Conservation (phyloP, 208 protist genomes). For the Acanthamoeba culbertsoni region DNA sequence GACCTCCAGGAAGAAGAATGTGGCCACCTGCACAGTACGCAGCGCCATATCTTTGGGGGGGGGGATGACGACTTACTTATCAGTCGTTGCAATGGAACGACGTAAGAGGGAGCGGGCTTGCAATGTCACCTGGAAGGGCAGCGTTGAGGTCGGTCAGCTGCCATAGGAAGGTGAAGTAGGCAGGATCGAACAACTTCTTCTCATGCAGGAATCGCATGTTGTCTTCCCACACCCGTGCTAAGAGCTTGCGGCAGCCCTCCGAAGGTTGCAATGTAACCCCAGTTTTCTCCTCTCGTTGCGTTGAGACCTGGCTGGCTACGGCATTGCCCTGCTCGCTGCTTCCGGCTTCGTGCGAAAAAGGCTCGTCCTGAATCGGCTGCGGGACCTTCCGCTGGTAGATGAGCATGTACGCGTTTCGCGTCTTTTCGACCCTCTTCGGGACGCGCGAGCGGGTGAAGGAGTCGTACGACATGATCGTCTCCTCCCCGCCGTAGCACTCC, state of each 20-base stretch:
- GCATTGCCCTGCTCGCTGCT: background rate
- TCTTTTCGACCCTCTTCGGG: conserved; percentile 38
- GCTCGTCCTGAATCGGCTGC: background rate
- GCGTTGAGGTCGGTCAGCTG: conserved; percentile 8
- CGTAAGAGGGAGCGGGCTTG: background rate
- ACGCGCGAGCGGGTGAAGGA: background rate
- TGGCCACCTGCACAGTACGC: background rate
- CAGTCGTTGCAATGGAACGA: background rate
- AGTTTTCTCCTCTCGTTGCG: background rate
- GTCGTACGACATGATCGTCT: conserved; percentile 72
- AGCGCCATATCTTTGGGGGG: background rate
- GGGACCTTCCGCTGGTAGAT: conserved; percentile 70
- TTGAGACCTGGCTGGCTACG: background rate
- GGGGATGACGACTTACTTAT: background rate
- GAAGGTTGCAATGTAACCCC: no score
- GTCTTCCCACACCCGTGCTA: conserved; percentile 32
- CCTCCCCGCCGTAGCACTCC: conserved; percentile 73
- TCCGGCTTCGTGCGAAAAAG: background rate
- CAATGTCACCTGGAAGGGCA: background rate
- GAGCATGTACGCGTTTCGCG: conserved; percentile 79
- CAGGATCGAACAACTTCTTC: conserved; percentile 22
- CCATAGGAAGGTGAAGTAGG: conserved; percentile 52
- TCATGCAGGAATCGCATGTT: conserved; percentile 35
- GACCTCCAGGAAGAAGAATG: conserved; percentile 52
- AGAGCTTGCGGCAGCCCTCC: background rate